A percentile compares a stretch with the other conserved stretches of the same genome.
These are phyloP conservation scores for Hyphodiscus sp. DNA, from an alignment of 2,329 filamentous ascomycete genomes.

Conservation along the genomic window DNA sequence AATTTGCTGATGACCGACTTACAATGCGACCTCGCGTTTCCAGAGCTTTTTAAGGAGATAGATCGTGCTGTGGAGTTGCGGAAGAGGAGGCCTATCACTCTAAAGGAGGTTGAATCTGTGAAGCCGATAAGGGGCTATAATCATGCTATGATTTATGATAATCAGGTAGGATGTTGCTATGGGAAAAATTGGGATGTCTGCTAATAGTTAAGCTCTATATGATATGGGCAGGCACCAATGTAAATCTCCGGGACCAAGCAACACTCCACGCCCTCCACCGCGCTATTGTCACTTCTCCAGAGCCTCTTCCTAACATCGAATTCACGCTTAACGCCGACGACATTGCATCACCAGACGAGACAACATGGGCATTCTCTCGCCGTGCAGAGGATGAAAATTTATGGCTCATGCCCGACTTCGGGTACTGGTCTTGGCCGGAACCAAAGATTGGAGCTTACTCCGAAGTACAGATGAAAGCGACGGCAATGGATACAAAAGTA, in stretches of 20 bases:
- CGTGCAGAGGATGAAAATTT: constrained; percentile 15
- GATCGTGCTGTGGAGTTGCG: constrained; percentile 8
- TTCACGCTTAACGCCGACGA: constrained; percentile 30
- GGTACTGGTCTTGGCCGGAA: constrained; percentile 31
- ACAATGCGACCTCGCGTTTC: constrained; percentile 6
- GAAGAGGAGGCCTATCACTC: constrained; percentile 4
- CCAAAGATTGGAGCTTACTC: constrained; percentile 32
- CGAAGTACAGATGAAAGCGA: constrained; percentile 19
- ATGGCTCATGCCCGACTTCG: constrained; percentile 33
- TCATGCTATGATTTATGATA: constrained; percentile 15
- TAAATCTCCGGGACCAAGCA: constrained; percentile 26
- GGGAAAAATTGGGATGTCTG: not conserved
- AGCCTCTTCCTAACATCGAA: constrained; percentile 32
- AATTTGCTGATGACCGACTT: not conserved
- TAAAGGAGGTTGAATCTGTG: constrained; percentile 14
- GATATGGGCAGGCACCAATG: constrained; percentile 21
- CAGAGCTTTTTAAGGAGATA: constrained; percentile 10
- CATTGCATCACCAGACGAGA: constrained; percentile 11
- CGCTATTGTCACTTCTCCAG: constrained; percentile 29
- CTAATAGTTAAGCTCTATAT: constrained; percentile 28
- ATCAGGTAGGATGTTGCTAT: constrained; percentile 11
- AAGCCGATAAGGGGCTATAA: constrained; percentile 5
- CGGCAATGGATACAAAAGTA: constrained; percentile 6
- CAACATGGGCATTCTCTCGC: constrained; percentile 23
- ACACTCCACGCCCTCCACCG: constrained; percentile 32